A percentile compares a stretch with the other conserved stretches of the same genome.
Evolutionary conservation across 345 rosid genomes (phyloP).

Genomic region (Aquilaria yunnanensis): DNA sequence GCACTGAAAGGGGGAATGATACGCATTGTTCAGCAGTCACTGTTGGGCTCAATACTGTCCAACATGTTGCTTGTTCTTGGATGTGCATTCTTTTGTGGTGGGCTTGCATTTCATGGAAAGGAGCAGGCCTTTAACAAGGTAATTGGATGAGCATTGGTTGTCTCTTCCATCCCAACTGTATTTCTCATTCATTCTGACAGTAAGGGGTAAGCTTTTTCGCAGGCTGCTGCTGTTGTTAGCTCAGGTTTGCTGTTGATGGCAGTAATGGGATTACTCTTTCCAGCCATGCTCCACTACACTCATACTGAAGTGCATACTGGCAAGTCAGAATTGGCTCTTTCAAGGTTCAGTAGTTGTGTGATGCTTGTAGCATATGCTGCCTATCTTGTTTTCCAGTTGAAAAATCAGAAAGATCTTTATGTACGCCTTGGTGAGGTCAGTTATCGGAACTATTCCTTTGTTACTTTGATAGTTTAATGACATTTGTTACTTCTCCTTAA

Average conservation of each 20-base stretch:
- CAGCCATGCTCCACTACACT: conserved; percentile 82
- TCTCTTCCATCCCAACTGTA: too few relatives aligned
- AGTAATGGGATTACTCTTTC: conserved; percentile 92
- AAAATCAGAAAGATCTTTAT: conserved; percentile 40
- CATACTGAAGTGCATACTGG: conserved; percentile 89
- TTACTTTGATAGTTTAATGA: background rate
- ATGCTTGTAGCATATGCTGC: conserved; percentile 88
- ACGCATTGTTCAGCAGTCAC: conserved; percentile 83
- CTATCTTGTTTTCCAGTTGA: conserved; percentile 77
- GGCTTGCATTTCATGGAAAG: conserved; percentile 52
- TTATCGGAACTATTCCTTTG: background rate
- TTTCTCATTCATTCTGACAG: conserved; percentile 3
- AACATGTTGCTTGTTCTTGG: conserved; percentile 97
- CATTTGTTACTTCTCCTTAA: background rate
- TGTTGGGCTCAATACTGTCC: conserved; percentile 84
- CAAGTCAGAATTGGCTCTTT: conserved; percentile 78
- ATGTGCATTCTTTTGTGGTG: conserved; percentile 88
- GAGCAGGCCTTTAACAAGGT: conserved; percentile 86
- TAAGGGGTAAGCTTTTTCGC: conserved; percentile 29
- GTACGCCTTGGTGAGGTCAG: conserved; percentile 52
- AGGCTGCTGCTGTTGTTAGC: conserved; percentile 70
- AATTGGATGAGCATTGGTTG: background rate
- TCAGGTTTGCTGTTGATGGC: conserved; percentile 94
- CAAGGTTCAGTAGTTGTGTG: conserved; percentile 87
- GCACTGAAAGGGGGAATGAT: conserved; percentile 71